Evolutionary conservation across 495 filamentous ascomycete species (phyloP).

Genomic region (Oidiodendron maius): DNA sequence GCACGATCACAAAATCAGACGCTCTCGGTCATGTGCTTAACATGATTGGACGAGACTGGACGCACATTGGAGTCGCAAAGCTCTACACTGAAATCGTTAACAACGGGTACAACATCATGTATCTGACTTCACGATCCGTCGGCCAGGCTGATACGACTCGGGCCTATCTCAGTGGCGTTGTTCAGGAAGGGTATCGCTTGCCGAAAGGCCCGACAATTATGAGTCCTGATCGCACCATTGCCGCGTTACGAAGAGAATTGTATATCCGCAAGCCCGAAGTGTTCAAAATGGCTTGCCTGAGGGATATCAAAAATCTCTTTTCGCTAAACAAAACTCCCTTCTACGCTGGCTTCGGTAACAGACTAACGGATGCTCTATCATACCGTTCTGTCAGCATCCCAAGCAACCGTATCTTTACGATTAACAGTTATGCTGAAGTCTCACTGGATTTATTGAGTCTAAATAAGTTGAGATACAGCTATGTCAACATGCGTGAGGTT

Average conservation of each 20-base stretch:
- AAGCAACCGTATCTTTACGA: conserved; percentile 91
- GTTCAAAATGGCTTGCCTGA: conserved; percentile 98
- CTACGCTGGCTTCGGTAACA: conserved; percentile 95
- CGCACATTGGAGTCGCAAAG: conserved; percentile 92
- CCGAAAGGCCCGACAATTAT: conserved; percentile 91
- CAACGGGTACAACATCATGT: conserved; percentile 98
- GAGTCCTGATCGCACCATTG: conserved; percentile 91
- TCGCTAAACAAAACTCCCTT: conserved; percentile 76
- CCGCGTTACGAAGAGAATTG: conserved; percentile 88
- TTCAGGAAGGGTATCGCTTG: conserved; percentile 79
- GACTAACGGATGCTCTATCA: conserved; percentile 90
- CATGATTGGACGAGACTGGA: conserved; percentile 98
- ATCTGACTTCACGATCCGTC: conserved; percentile 89
- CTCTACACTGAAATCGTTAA: conserved; percentile 91
- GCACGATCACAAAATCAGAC: conserved; percentile 98
- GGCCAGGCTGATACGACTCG: conserved; percentile 90
- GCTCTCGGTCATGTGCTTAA: conserved; percentile 95
- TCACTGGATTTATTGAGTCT: conserved; percentile 85
- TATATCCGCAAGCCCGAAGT: conserved; percentile 96
- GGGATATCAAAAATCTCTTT: conserved; percentile 88
- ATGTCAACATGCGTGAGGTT: conserved; percentile 92
- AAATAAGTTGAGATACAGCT: conserved; percentile 94
- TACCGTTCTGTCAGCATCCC: conserved; percentile 96
- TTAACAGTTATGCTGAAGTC: conserved; percentile 97
- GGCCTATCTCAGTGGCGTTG: conserved; percentile 83